Evolutionary conservation across 2,329 filamentous ascomycete genomes (phyloP).

Genomic region (Tolypocladium tundrense): DNA sequence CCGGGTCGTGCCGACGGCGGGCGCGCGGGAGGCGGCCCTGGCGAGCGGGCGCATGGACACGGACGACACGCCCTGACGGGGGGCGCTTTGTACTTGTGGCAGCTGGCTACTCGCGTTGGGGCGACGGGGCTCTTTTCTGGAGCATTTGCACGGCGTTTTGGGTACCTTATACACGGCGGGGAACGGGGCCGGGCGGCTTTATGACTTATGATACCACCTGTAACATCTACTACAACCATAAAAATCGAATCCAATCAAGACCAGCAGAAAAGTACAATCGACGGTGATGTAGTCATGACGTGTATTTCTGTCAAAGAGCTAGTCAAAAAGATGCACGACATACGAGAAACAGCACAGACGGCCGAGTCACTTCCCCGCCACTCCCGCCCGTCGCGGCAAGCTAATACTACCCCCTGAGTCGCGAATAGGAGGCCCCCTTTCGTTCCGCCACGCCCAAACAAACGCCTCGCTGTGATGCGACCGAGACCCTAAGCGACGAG

Average conservation of each 20-base stretch:
- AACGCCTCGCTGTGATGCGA: constrained; percentile 4
- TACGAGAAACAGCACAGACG: not conserved
- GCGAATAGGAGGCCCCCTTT: not conserved
- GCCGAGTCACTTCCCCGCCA: not conserved
- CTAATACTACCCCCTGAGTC: not conserved
- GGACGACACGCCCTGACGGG: constrained; percentile 32
- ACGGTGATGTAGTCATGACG: not conserved
- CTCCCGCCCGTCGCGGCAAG: not conserved
- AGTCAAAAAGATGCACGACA: not conserved
- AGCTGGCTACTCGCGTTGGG: not conserved
- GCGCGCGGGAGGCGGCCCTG: constrained; percentile 22
- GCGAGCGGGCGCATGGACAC: constrained; percentile 33
- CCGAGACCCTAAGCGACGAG: not conserved
- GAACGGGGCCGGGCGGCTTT: not conserved
- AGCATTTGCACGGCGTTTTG: not conserved
- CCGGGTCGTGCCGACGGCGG: constrained; percentile 21
- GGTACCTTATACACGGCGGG: not conserved
- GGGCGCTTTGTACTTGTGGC: not conserved
- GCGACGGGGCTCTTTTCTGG: not conserved
- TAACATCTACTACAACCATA: not conserved
- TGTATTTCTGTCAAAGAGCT: not conserved
- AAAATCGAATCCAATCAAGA: not conserved
- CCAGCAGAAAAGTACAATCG: not conserved
- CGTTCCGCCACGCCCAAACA: not conserved
- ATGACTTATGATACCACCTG: not conserved